Conservation (phyloP, 371 early-diverging fungal species). For the Conidiobolus incongruus region DNA sequence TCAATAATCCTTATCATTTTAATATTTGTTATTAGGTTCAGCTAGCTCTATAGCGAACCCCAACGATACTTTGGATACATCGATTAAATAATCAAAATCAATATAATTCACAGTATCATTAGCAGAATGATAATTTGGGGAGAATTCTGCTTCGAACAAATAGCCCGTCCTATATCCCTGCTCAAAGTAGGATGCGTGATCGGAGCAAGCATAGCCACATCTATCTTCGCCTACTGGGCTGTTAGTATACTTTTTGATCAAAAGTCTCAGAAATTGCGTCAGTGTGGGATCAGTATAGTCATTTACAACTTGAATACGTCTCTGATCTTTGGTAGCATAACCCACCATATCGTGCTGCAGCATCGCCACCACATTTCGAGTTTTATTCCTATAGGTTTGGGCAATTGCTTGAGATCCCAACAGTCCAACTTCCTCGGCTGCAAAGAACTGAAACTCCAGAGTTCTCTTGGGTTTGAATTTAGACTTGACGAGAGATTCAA, state of each 20-base stretch:
- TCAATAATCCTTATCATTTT: too few relatives aligned
- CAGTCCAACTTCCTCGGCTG: conserved; percentile 71
- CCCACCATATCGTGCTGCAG: conserved; percentile 69
- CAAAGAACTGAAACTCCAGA: conserved; percentile 91
- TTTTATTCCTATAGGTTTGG: conserved; percentile 27
- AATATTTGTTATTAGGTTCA: background rate
- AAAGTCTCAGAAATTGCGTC: conserved; percentile 29
- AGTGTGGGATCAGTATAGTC: conserved; percentile 51
- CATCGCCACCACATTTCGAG: conserved; percentile 40
- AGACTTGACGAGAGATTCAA: conserved; percentile 37
- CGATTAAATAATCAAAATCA: conserved; percentile 56
- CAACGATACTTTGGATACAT: conserved; percentile 58
- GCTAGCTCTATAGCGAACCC: conserved; percentile 62
- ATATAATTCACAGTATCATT: conserved; percentile 44
- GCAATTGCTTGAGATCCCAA: conserved; percentile 75
- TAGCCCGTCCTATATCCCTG: conserved; percentile 60
- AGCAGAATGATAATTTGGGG: conserved; percentile 43
- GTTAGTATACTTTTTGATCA: conserved; percentile 11
- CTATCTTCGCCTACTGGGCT: conserved; percentile 3
- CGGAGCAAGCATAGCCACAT: conserved; percentile 53
- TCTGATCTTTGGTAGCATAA: conserved; percentile 28
- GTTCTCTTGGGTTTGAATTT: conserved; percentile 53
- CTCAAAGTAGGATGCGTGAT: too few relatives aligned
- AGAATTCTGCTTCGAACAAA: conserved; percentile 36
- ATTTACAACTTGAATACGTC: conserved; percentile 50